Evolutionary conservation across 768 basidiomycete species (phyloP), one percentile per base, ranked within the genome.

Genomic region (Hygrocybe coccinea): DNA sequence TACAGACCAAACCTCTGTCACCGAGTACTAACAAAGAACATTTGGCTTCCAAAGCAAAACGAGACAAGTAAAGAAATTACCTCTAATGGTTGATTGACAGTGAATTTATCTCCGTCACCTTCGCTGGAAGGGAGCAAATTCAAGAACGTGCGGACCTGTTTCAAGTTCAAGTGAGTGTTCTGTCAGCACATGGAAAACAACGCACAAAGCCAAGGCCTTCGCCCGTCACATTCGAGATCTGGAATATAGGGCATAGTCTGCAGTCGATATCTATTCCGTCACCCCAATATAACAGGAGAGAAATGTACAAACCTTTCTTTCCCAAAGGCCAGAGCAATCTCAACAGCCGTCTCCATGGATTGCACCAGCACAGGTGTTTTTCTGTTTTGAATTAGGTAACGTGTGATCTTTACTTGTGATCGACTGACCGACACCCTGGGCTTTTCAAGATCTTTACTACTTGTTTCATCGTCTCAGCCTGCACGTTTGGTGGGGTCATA

Each of bases 201-300:
- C 80, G 46, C 60, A 92, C 87, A 60, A 81, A 77, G 63, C 91
- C 85, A 10, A 95, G 81, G 3, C 94, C 92, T 61, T 90, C 82
- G n/a, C 95, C 95, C 1, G 92, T 95, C 12, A 97, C 91, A 67
- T 97, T 98, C 2, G 94, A 97, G 19, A 95, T 75, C 65, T 87
- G 86, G 71, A 95, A 95, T 56, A 95, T 85, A 0, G 94, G 94
- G 64, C 91, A 94, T 65, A 95, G 67, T 66, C 91, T 94, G 48
- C 12, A 22, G 21, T 34, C 45, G 14, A 55, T 46, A 29, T 39
- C 29, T 43, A 10, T 7, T 19, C 22, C 33, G 35, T 15, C 17
- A 19, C 5, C 35, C 9, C 43, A 9, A 8, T 25, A 14, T 35
- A 3, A 35, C 11, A 12, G 37, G 41, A 14, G 12, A 45, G 45